A percentile compares a stretch with the other conserved stretches of the same genome.
phyloP scores from a whole-genome alignment of 106 monocot genomes.

The Dioscorea alata region DNA sequence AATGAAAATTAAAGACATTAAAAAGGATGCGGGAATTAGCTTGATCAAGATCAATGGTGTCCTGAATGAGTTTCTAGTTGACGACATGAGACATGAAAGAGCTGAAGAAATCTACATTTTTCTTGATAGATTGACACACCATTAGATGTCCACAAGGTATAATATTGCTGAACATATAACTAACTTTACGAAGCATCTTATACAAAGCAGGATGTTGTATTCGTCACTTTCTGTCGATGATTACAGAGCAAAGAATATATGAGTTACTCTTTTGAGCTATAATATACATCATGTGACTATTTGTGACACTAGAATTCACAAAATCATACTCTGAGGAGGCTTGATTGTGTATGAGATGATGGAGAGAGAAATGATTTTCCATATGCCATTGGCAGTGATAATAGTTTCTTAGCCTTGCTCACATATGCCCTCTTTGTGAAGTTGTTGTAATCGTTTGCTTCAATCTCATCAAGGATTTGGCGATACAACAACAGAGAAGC shows the following conservation, averaged over 20 bases:
- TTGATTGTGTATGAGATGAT: not conserved
- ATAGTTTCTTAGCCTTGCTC: slow-evolving; percentile 44
- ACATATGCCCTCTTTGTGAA: slow-evolving; percentile 69
- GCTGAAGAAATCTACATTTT: slow-evolving; percentile 19
- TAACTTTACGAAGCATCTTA: no score
- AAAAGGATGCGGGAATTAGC: slow-evolving; percentile 45
- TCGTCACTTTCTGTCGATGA: no score
- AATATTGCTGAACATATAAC: no score
- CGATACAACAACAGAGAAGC: slow-evolving; percentile 48
- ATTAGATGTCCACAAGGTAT: slow-evolving; percentile 7
- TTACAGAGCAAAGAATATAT: no score
- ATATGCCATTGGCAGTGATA: slow-evolving; percentile 45
- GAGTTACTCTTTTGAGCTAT: no score
- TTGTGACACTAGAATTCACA: no score
- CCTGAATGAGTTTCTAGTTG: slow-evolving; percentile 33
- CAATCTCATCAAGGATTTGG: slow-evolving; percentile 55
- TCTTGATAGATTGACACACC: slow-evolving; percentile 22
- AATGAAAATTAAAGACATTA: slow-evolving; percentile 37
- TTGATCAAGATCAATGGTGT: slow-evolving; percentile 38
- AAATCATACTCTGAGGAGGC: not conserved
- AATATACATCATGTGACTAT: no score
- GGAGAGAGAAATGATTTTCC: slow-evolving; percentile 23
- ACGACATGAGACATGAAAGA: slow-evolving; percentile 37
- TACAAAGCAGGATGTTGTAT: no score
- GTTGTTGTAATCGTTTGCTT: slow-evolving; percentile 63